Evolutionary conservation across 768 basidiomycete genomes (phyloP).

Genomic region (Macrocybe gigantea): DNA sequence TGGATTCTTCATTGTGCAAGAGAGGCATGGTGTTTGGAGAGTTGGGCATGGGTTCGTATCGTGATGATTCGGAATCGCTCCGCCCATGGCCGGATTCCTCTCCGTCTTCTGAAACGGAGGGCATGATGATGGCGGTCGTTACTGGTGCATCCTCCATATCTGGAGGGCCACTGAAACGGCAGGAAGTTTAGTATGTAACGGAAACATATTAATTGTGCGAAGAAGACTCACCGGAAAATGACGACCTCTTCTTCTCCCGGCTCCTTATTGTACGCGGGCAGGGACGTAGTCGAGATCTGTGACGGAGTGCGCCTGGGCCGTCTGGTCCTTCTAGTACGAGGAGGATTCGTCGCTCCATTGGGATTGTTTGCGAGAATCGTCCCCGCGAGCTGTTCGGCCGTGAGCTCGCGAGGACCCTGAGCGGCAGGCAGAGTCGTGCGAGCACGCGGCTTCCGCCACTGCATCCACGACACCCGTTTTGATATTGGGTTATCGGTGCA

Average conservation of each 20-base stretch:
- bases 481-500: too few species aligned
- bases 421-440: not conserved
- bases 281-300: constrained; percentile 71
- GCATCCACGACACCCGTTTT: too few species aligned
- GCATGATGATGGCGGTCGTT: constrained; percentile 32
- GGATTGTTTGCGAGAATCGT: constrained; percentile 26
- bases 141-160: constrained; percentile 51
- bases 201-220: not conserved
- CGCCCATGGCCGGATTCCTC: constrained; percentile 25
- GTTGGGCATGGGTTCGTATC: constrained; percentile 33
- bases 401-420: constrained; percentile 30
- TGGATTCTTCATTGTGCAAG: constrained; percentile 25
- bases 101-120: constrained; percentile 30
- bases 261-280: constrained; percentile 80
- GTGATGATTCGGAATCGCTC: constrained; percentile 20
- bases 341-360: constrained; percentile 15
- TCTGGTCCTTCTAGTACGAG: constrained; percentile 26
- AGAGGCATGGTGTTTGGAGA: constrained; percentile 37
- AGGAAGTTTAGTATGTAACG: not conserved
- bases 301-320: constrained; percentile 63
- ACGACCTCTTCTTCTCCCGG: constrained; percentile 81
- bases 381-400: constrained; percentile 55
- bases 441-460: too few species aligned
- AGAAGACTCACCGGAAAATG: constrained; percentile 38
- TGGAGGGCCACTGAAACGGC: constrained; percentile 34